Base-by-base conservation (phyloP, 352 stramenopile genomes). In the Globisporangium spiculum region DNA sequence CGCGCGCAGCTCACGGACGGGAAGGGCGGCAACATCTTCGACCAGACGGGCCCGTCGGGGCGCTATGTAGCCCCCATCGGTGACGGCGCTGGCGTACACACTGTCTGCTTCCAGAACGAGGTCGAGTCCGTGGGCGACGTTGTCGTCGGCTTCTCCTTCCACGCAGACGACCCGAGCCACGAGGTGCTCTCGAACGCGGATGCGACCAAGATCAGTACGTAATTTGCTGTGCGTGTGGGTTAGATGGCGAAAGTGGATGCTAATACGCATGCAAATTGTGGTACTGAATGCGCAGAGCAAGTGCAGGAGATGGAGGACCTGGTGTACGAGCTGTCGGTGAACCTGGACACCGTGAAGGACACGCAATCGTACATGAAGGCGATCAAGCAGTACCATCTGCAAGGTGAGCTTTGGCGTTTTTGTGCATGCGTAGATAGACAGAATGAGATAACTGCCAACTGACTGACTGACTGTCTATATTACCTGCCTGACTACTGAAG, bases 101-200 rank as follows among this genome's bases (percentile, higher is more conserved):
- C 82, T 1, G 81, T 88, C 6, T 94, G 87, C 74, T 96, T 96
- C 67, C 81, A 80, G 66, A 94, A 91, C 59, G 77, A 81, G 14
- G 72, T 80, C 24, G 67, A 76, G 22, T 74, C 82, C 0, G 81
- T 86, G 57, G 80, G 85, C 38, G 85, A 92, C 60, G 75, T 96
- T n/a, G 68, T 85, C 64, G 74, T 96, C 20, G 88, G 88, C 41
- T 96, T 96, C 70, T 96, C 88, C 3, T 91, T 96, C 66, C 88
- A 96, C 73, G 86, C 86, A 6, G 86, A 94, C 71, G 87, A 94
- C 67, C 88, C 88, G 27, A 84, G 72, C 41, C 86, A 94, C 69
- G 88, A 94, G 55, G 88, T 96, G 75, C 75, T 96, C 34, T 96
- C 88, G 53, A 96, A 96, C 63, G 88, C 88, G 16, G 88, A 96